phyloP scores from a whole-genome alignment of 2,329 filamentous ascomycete genomes.

The Microsporum audouinii region DNA sequence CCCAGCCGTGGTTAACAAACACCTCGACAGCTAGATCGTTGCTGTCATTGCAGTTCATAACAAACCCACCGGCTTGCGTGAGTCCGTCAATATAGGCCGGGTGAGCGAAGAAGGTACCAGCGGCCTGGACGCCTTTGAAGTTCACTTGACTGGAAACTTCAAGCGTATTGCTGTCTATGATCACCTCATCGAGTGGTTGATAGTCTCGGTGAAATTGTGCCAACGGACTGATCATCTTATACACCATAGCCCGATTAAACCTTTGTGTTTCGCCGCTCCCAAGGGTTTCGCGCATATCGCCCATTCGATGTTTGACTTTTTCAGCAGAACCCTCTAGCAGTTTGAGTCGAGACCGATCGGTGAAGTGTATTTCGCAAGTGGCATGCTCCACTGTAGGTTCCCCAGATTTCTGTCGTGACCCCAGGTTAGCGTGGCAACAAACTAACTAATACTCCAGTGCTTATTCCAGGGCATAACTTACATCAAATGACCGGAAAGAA shows the following conservation, averaged over 20 bases:
- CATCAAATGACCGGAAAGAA: conserved; percentile 3
- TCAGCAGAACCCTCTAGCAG: conserved; percentile 18
- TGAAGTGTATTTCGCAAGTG: conserved; percentile 6
- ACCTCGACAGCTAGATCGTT: conserved; percentile 21
- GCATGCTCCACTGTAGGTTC: conserved; percentile 3
- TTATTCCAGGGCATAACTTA: not conserved
- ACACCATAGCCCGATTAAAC: conserved; percentile 26
- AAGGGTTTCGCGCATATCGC: conserved; percentile 21
- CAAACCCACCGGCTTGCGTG: conserved; percentile 28
- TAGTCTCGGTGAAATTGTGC: conserved; percentile 27
- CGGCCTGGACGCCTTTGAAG: conserved; percentile 19
- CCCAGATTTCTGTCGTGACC: not conserved
- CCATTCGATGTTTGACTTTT: not conserved
- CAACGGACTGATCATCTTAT: conserved; percentile 27
- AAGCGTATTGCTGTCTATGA: conserved; percentile 26
- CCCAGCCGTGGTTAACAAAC: conserved; percentile 29
- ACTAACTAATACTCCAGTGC: not conserved
- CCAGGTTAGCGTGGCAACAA: not conserved
- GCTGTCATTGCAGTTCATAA: conserved; percentile 26
- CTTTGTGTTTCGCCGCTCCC: conserved; percentile 22
- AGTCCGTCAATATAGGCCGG: conserved; percentile 29
- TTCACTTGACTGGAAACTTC: conserved; percentile 27
- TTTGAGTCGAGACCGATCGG: conserved; percentile 13
- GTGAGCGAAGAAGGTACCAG: conserved; percentile 21
- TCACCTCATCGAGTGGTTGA: conserved; percentile 28